phyloP scores from a whole-genome alignment of 345 rosid species.

The Moricandia arvensis region DNA sequence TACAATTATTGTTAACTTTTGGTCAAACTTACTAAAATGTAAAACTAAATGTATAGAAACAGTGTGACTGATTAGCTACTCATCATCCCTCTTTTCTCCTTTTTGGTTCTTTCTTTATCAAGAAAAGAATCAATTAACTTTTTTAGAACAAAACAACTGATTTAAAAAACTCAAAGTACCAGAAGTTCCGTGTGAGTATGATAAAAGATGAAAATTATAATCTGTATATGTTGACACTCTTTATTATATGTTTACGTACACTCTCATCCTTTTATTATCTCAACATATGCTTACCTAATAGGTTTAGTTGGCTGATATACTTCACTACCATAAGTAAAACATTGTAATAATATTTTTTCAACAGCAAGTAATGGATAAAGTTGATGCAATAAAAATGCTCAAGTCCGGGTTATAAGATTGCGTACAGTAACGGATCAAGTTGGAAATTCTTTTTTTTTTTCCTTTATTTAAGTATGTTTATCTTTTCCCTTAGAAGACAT shows the following conservation, averaged over 20 bases:
- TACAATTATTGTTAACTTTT: too few species aligned
- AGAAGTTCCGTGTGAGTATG: not conserved
- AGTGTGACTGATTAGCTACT: constrained; percentile 1
- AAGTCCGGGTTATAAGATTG: constrained; percentile 16
- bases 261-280: not conserved
- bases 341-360: not conserved
- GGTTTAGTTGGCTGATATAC: not conserved
- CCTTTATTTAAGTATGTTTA: constrained; percentile 2
- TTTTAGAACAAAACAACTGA: not conserved
- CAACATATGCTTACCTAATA: not conserved
- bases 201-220: not conserved
- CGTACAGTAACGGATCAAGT: constrained; percentile 25
- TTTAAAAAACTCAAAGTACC: not conserved
- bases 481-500: constrained; percentile 19
- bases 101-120: constrained; percentile 6
- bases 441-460: not conserved
- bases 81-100: not conserved
- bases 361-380: not conserved
- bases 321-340: not conserved
- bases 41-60: too few species aligned
- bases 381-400: not conserved
- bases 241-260: not conserved
- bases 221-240: not conserved
- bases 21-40: too few species aligned
- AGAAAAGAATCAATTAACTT: not conserved